Evolutionary conservation across 495 filamentous ascomycete genomes (phyloP).

Genomic region (Arthonia radiata): DNA sequence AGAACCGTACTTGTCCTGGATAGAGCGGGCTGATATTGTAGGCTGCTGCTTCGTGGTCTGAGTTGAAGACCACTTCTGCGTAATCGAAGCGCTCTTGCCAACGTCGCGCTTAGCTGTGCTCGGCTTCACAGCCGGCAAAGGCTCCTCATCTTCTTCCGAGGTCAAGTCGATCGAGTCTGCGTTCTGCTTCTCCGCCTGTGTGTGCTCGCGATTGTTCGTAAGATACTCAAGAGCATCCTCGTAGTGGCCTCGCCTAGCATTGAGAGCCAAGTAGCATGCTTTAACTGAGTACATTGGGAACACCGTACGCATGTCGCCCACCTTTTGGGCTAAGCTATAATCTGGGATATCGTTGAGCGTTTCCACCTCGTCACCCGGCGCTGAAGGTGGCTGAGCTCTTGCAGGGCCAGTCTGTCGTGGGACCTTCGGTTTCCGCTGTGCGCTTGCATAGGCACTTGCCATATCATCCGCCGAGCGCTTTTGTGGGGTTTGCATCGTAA

Average conservation of each 20-base stretch:
- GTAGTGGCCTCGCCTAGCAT: slow-evolving; percentile 25
- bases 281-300: slow-evolving; percentile 25
- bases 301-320: slow-evolving; percentile 28
- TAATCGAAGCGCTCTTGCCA: too few relatives aligned
- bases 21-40: too few relatives aligned
- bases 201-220: slow-evolving; percentile 9
- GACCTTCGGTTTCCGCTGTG: slow-evolving; percentile 14
- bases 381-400: slow-evolving; percentile 24
- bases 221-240: slow-evolving; percentile 33
- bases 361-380: slow-evolving; percentile 11
- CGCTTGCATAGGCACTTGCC: slow-evolving; percentile 18
- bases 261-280: slow-evolving; percentile 26
- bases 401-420: slow-evolving; percentile 27
- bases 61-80: too few relatives aligned
- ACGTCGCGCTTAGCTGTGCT: too few relatives aligned
- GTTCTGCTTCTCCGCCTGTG: slow-evolving; percentile 6
- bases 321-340: slow-evolving; percentile 23
- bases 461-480: slow-evolving; percentile 25
- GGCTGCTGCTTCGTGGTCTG: too few relatives aligned
- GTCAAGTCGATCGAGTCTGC: slow-evolving; percentile 11
- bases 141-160: slow-evolving; percentile 15
- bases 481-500: slow-evolving; percentile 3
- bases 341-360: slow-evolving; percentile 31
- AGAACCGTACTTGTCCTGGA: too few relatives aligned
- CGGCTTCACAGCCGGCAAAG: too few relatives aligned